These are phyloP conservation scores for Auricularia sp. DNA, from an alignment of 768 basidiomycete species.

Conservation along the genomic window DNA sequence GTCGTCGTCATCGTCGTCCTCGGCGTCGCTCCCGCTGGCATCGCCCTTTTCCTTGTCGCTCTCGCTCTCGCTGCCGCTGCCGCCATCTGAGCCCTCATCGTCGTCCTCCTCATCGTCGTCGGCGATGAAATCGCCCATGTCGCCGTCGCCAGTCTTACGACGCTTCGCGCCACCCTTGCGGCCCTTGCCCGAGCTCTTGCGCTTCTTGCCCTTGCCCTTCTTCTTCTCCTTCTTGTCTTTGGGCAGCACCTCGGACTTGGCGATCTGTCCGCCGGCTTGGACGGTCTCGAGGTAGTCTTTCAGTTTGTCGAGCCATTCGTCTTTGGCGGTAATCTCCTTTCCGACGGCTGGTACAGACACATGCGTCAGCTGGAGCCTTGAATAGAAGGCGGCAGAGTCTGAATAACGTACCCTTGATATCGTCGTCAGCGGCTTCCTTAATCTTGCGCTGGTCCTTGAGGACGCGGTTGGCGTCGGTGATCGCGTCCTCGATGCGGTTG, in stretches of 20 bases:
- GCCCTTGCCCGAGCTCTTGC: constrained; percentile 36
- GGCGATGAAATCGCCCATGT: neutral
- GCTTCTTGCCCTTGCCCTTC: constrained; percentile 31
- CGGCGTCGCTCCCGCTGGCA: constrained; percentile 4
- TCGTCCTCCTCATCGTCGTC: constrained; percentile 23
- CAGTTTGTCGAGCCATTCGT: constrained; percentile 14
- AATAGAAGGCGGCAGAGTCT: neutral
- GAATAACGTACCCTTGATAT: constrained; percentile 30
- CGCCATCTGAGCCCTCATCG: constrained; percentile 13
- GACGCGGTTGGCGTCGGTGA: constrained; percentile 29
- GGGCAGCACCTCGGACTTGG: constrained; percentile 30
- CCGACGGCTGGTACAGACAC: constrained; percentile 27
- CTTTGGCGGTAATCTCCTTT: constrained; percentile 11
- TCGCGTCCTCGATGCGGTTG: constrained; percentile 37
- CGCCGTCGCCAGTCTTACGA: constrained; percentile 17
- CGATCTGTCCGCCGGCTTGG: constrained; percentile 31
- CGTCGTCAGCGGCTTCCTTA: constrained; percentile 30
- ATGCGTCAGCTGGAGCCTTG: neutral
- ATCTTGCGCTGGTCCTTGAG: constrained; percentile 30
- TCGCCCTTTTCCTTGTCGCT: constrained; percentile 15
- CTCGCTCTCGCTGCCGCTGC: constrained; percentile 11
- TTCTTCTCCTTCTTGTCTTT: constrained; percentile 12
- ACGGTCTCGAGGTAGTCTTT: constrained; percentile 27
- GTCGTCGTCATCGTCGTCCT: constrained; percentile 17
- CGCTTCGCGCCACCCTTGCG: constrained; percentile 38